Percentiles rank a stretch among this genome's conserved stretches.
These are phyloP conservation scores for Entomophthora muscae DNA, from an alignment of 371 early-diverging fungal species.

Conservation along the genomic window DNA sequence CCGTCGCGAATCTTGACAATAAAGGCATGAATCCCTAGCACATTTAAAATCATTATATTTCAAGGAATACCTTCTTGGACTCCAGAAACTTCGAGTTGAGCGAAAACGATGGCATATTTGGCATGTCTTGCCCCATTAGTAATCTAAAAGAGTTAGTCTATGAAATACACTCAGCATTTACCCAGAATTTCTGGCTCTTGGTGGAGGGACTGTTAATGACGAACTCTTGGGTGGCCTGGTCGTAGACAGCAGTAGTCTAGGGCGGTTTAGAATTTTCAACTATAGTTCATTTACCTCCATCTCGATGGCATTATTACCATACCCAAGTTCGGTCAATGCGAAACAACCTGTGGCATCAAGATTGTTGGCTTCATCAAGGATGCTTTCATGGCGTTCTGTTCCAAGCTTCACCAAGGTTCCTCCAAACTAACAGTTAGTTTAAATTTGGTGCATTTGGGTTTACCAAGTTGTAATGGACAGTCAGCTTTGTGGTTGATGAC, in stretches of 20 bases:
- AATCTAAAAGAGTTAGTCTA: background rate
- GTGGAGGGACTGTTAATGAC: constrained; percentile 48
- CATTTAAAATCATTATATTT: background rate
- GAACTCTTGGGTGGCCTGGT: constrained; percentile 33
- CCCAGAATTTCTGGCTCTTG: constrained; percentile 53
- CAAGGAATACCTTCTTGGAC: constrained; percentile 29
- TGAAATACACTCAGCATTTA: constrained; percentile 24
- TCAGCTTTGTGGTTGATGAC: constrained; percentile 44
- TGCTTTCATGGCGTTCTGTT: constrained; percentile 40
- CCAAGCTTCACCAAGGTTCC: constrained; percentile 50
- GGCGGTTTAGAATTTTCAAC: too few species aligned
- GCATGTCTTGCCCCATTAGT: constrained; percentile 29
- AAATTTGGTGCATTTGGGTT: constrained; percentile 3
- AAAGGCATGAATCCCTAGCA: constrained; percentile 24
- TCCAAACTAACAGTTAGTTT: constrained; percentile 19
- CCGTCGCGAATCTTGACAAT: constrained; percentile 37
- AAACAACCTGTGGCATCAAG: constrained; percentile 45
- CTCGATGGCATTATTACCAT: constrained; percentile 57
- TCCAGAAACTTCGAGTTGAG: constrained; percentile 38
- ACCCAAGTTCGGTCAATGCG: constrained; percentile 49
- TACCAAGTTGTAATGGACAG: constrained; percentile 21
- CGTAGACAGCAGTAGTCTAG: constrained; percentile 31
- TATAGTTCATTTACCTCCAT: constrained; percentile 42
- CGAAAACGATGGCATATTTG: constrained; percentile 47
- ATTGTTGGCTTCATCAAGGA: constrained; percentile 31